Percentiles rank a stretch among this genome's conserved stretches.
Conservation (phyloP, 225 moss, liverwort and hornwort genomes). For the Pseudisothecium myosuroides region DNA sequence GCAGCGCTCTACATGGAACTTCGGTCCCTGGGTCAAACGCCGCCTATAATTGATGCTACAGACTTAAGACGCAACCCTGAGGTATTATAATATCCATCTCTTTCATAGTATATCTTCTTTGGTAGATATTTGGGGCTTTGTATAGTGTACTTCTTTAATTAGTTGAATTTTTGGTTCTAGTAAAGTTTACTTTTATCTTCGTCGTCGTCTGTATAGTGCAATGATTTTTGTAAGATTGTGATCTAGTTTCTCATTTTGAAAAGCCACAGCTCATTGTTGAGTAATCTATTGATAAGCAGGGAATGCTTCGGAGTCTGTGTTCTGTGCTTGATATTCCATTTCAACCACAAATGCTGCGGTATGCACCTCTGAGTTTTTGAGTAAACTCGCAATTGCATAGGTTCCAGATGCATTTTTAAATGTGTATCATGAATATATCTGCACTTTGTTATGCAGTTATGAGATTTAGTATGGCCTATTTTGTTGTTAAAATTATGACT, state of each 20-base stretch:
- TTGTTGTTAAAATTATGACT: too few relatives aligned
- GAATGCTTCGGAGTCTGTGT: slow-evolving; percentile 64
- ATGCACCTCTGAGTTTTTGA: neutral
- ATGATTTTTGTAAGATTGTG: neutral
- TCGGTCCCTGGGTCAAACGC: slow-evolving; percentile 40
- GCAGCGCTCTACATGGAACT: slow-evolving; percentile 62
- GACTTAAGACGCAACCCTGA: slow-evolving; percentile 65
- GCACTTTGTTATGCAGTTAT: neutral
- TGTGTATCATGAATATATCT: neutral
- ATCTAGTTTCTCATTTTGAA: neutral
- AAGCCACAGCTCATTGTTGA: neutral
- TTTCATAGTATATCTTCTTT: neutral
- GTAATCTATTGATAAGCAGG: slow-evolving; percentile 28
- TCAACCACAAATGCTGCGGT: slow-evolving; percentile 74
- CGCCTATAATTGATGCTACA: slow-evolving; percentile 68
- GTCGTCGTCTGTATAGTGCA: neutral
- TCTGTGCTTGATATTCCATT: slow-evolving; percentile 68
- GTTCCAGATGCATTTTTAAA: neutral
- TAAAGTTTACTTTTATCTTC: neutral
- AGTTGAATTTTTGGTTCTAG: neutral
- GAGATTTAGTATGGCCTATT: neutral
- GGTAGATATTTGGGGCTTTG: neutral
- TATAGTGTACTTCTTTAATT: neutral
- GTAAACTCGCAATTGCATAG: neutral
- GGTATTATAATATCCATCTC: slow-evolving; percentile 8